These are phyloP conservation scores for Knoxdaviesia capensis DNA, from an alignment of 2,329 filamentous ascomycete species.

Conservation along the genomic window DNA sequence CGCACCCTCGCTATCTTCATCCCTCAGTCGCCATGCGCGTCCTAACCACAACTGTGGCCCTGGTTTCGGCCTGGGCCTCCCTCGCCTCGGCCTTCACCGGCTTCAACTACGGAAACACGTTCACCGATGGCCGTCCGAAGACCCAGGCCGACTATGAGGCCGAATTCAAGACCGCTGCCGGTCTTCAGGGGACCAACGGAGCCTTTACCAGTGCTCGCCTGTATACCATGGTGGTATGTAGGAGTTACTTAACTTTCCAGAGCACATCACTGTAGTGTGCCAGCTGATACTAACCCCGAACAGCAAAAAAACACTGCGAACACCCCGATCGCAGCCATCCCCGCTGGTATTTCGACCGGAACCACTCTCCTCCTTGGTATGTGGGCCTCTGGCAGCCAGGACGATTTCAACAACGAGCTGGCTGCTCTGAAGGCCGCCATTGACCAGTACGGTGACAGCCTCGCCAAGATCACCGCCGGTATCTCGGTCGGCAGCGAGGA, in stretches of 20 bases:
- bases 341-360: slow-evolving; percentile 62
- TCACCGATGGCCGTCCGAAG: slow-evolving; percentile 39
- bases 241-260: neutral
- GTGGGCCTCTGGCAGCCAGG: slow-evolving; percentile 54
- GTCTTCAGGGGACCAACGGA: slow-evolving; percentile 40
- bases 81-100: slow-evolving; percentile 28
- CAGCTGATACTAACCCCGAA: too few relatives aligned
- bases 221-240: slow-evolving; percentile 47
- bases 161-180: slow-evolving; percentile 46
- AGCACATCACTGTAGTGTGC: too few relatives aligned
- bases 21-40: too few relatives aligned
- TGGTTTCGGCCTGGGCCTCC: neutral
- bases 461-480: slow-evolving; percentile 50
- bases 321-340: slow-evolving; percentile 51
- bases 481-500: slow-evolving; percentile 81
- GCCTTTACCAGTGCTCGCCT: slow-evolving; percentile 48
- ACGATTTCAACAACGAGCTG: slow-evolving; percentile 51
- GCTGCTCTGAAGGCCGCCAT: slow-evolving; percentile 51
- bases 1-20: too few relatives aligned
- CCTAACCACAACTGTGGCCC: too few relatives aligned
- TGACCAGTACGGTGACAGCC: slow-evolving; percentile 41
- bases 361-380: slow-evolving; percentile 65
- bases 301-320: slow-evolving; percentile 23
- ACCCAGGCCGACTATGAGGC: slow-evolving; percentile 44
- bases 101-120: slow-evolving; percentile 54